Base-by-base conservation (phyloP, 2,329 filamentous ascomycete species). In the Coniochaeta sp. region DNA sequence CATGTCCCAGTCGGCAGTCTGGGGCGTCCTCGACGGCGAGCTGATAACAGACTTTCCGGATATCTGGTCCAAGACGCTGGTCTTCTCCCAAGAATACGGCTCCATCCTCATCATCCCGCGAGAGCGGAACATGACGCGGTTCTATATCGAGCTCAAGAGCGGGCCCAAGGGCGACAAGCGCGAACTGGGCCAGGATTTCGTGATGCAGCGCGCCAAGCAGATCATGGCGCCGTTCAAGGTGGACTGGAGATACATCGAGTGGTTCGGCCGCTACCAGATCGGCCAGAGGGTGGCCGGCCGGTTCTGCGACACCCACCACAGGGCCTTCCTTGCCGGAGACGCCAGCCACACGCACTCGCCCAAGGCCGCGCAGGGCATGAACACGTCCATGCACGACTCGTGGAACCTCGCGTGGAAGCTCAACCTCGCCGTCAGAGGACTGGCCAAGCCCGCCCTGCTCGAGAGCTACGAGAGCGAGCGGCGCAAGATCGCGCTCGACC, bases 31-130 rank as follows among this genome's bases (percentile, higher is more conserved):
- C 3, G 88, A 91, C 36, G 88, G 87, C 65, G 83, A 85, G 69
- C 74, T 90, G 10, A 83, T 88, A 50, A 90, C 88, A 8, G 81
- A 90, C 69, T 90, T 91, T 65, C 88, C 88, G 1, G 88, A 90
- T 66, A 82, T 90, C 56, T 90, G 87, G 87, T 88, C 84, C 70
- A 90, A 90, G 73, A 86, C 87, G 0, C 81, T 89, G 0, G 79
- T 90, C 8, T 87, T 87, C 64, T 87, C 85, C 2, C 83, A 89
- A 62, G 79, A 83, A 61, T 79, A 84, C 52, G 88, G 88, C 2
- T 89, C 87, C 0, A 85, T 90, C 54, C 78, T 91, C n/a, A 88
- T 89, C 70, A 87, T 90, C 58, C 89, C 89, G 4, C 82, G 88
- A 42, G 88, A 91, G 71, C 79, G 86, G 47, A 88, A 89, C 67